phyloP scores from a whole-genome alignment of 352 stramenopile species.

The Aphanomyces invadans region DNA sequence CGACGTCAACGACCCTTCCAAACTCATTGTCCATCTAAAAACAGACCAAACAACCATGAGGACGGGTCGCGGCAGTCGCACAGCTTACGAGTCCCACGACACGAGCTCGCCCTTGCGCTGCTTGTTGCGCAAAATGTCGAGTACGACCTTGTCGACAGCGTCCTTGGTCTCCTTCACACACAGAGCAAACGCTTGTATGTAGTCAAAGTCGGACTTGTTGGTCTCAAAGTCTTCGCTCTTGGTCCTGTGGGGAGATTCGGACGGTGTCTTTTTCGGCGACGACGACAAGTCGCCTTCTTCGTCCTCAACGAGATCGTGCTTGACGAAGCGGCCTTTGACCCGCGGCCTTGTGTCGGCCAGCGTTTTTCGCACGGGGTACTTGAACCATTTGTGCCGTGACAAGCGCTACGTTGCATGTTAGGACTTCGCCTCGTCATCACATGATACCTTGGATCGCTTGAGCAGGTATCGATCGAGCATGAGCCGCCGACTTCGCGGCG shows the following conservation, averaged over 20 bases:
- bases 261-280: not conserved
- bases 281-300: not conserved
- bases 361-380: constrained; percentile 23
- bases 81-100: constrained; percentile 20
- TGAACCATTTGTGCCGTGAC: constrained; percentile 23
- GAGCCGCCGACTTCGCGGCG: constrained; percentile 21
- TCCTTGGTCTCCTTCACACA: constrained; percentile 21
- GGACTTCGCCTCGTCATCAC: not conserved
- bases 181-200: constrained; percentile 21
- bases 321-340: constrained; percentile 23
- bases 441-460: constrained; percentile 23
- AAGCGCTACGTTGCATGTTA: constrained; percentile 5
- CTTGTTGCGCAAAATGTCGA: constrained; percentile 15
- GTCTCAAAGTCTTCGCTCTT: not conserved
- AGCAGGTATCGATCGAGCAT: constrained; percentile 22
- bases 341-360: constrained; percentile 19
- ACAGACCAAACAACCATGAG: not conserved
- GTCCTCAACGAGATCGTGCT: constrained; percentile 15
- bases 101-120: constrained; percentile 23
- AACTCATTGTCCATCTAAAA: constrained; percentile 18
- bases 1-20: constrained; percentile 7
- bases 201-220: constrained; percentile 17
- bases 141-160: constrained; percentile 12
- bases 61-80: no score
- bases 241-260: not conserved